A percentile compares a stretch with the other conserved stretches of the same genome.
These are phyloP conservation scores for Theobroma cacao DNA, from an alignment of 345 rosid genomes.

Conservation along the genomic window DNA sequence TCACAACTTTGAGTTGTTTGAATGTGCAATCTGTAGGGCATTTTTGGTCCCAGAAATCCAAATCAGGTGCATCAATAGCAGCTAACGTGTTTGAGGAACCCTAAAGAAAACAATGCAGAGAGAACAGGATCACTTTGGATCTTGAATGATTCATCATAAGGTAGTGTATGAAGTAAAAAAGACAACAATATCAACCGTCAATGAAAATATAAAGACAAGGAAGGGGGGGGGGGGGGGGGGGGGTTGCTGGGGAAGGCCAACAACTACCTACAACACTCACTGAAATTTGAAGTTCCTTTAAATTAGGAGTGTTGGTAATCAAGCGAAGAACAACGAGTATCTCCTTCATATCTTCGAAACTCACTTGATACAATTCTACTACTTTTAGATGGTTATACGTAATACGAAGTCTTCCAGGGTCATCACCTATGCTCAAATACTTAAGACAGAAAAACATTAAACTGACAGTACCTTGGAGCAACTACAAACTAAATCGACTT, in stretches of 20 bases:
- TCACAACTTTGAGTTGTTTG: constrained; percentile 52
- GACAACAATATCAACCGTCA: not conserved
- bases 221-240: too few species aligned
- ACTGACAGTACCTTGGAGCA: not conserved
- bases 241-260: too few species aligned
- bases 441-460: constrained; percentile 16
- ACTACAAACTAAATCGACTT: constrained; percentile 6
- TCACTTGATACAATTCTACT: constrained; percentile 77
- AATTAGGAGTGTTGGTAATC: constrained; percentile 79
- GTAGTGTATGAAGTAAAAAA: not conserved
- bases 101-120: constrained; percentile 26
- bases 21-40: constrained; percentile 50
- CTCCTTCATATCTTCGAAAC: constrained; percentile 86
- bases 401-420: constrained; percentile 53
- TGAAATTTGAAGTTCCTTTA: constrained; percentile 71
- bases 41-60: constrained; percentile 58
- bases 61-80: constrained; percentile 49
- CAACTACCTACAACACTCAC: constrained; percentile 52
- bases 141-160: not conserved
- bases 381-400: constrained; percentile 58
- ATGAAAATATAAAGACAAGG: constrained; percentile 3
- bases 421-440: constrained; percentile 92
- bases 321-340: constrained; percentile 75
- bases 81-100: constrained; percentile 58
- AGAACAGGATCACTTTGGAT: not conserved